Evolutionary conservation across 805 yeast genomes (phyloP), one percentile per base, ranked within the genome.

Genomic region (Candida qinlingensis): DNA sequence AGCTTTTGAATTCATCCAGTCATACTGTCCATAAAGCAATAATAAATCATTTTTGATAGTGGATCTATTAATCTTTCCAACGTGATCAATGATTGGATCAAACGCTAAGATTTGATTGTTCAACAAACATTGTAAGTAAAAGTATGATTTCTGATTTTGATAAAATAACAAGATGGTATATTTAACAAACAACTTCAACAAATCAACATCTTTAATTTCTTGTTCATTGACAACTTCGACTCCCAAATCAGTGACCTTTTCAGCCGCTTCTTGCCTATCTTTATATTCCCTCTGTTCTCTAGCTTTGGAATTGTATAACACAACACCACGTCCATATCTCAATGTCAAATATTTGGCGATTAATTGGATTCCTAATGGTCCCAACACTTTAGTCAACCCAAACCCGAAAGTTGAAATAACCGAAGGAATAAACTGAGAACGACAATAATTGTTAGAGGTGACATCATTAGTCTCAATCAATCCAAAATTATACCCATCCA

Each of bases 1-100:
- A 0, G 85, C 84, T 38, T 69, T 72, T 1, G 73, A 64, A 57
- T 80, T 75, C 94, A 85, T 86, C 73, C 87, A 86, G 60, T 87
- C 95, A 53, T 72, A 78, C 53, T 81, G 77, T 0, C 94, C 95
- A 62, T 85, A 87, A 44, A 71, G 41, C 34, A 69, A 50, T n/a
- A 44, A 27, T 0, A 54, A 39, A 7, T 57, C 56, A 7, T 77
- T 58, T 55, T 68, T 57, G 25, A 74, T 63, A 19, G 13, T 6
- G 9, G 30, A 7, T 4, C 27, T 28, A 11, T 9, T 6, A 33
- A 8, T 19, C 7, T 7, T 25, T 37, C 62, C 57, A 36, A 81
- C 63, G 49, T 82, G 75, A 59, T 85, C 91, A 55, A 75, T 64
- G 47, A 86, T 71, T 1, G 95, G 94, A 61, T 76, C 76, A 50